A percentile compares a stretch with the other conserved stretches of the same genome.
phyloP scores from a whole-genome alignment of 139 green algal genomes.

The Haematococcus lacustris region DNA sequence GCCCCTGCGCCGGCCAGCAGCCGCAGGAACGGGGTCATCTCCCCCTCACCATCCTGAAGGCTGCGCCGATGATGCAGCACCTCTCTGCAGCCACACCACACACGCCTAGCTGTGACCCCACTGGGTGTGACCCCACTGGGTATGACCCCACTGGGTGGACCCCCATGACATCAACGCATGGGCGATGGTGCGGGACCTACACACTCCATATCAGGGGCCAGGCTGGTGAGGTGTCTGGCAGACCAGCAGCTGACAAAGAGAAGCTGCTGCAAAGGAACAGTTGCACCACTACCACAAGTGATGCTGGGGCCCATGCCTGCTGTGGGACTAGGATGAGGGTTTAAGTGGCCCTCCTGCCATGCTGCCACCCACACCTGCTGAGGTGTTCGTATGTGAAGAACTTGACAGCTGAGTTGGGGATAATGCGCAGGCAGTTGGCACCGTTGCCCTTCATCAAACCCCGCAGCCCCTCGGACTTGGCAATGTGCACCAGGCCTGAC shows the following conservation, averaged over 20 bases:
- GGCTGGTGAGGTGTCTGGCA: too few relatives aligned
- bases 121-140: too few relatives aligned
- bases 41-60: slow-evolving; percentile 61
- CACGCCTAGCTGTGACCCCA: too few relatives aligned
- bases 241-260: too few relatives aligned
- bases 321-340: too few relatives aligned
- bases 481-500: slow-evolving; percentile 85
- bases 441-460: slow-evolving; percentile 95
- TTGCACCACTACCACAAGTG: too few relatives aligned
- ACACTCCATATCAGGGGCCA: too few relatives aligned
- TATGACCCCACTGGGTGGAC: too few relatives aligned
- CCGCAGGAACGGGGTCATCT: slow-evolving; percentile 81
- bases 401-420: slow-evolving; percentile 97
- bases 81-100: too few relatives aligned
- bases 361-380: slow-evolving; percentile 36
- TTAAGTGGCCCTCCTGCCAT: not conserved
- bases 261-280: too few relatives aligned
- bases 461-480: slow-evolving; percentile 66
- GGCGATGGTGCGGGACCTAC: too few relatives aligned
- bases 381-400: slow-evolving; percentile 95
- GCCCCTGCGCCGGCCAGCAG: slow-evolving; percentile 83
- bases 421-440: slow-evolving; percentile 96
- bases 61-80: slow-evolving; percentile 63
- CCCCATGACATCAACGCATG: not conserved
- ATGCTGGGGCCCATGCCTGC: too few relatives aligned